A percentile compares a stretch with the other conserved stretches of the same genome.
Conservation (phyloP, 2,329 filamentous ascomycete species). For the Fusarium mexicanum region DNA sequence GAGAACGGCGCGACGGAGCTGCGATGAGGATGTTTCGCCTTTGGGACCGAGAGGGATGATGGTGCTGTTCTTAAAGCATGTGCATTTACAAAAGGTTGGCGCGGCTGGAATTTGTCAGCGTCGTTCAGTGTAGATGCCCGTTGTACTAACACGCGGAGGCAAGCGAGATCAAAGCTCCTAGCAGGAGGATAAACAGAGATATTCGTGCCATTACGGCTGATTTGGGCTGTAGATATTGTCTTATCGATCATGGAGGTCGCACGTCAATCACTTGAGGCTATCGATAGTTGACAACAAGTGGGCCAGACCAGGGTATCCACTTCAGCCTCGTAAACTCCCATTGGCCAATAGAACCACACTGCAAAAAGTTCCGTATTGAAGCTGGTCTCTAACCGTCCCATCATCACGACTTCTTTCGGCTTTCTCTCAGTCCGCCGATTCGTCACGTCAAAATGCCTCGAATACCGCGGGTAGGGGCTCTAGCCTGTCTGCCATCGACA, state of each 20-base stretch:
- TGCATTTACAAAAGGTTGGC: conserved; percentile 75
- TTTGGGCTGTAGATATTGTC: conserved; percentile 2
- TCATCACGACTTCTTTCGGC: conserved; percentile 24
- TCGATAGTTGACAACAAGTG: conserved; percentile 28
- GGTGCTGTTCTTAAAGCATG: conserved; percentile 75
- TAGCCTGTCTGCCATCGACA: conserved; percentile 46
- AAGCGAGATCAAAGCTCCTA: conserved; percentile 50
- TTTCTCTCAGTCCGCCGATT: conserved; percentile 2
- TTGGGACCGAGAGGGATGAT: conserved; percentile 69
- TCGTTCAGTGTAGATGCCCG: neutral
- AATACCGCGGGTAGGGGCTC: conserved; percentile 52
- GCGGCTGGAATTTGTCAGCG: conserved; percentile 57
- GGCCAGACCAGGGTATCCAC: conserved; percentile 7
- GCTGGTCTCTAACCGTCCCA: conserved; percentile 6
- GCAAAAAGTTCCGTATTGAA: conserved; percentile 44
- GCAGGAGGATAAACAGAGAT: conserved; percentile 49
- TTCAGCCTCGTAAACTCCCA: conserved; percentile 37
- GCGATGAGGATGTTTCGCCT: conserved; percentile 37
- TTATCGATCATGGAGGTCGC: conserved; percentile 23
- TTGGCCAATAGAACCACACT: conserved; percentile 39
- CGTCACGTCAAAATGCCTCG: conserved; percentile 51
- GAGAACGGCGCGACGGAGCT: conserved; percentile 39
- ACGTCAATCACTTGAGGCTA: conserved; percentile 34
- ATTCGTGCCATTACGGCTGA: conserved; percentile 52
- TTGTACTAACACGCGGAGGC: conserved; percentile 55